Evolutionary conservation across 345 rosid genomes (phyloP).

Genomic region (Pistacia integerrima): DNA sequence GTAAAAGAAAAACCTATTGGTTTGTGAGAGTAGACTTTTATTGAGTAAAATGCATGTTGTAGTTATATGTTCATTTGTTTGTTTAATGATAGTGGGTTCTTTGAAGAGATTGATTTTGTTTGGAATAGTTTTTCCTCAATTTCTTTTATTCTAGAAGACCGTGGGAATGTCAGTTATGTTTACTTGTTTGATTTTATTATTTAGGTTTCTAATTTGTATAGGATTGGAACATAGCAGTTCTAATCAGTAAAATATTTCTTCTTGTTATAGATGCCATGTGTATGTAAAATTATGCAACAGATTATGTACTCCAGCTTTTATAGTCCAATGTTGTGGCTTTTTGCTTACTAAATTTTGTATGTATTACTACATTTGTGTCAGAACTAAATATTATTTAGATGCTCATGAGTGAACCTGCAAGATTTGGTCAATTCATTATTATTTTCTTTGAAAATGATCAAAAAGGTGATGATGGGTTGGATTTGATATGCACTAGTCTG

Average conservation of each 20-base stretch:
- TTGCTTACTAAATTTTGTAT: slow-evolving; percentile 1
- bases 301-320: background rate
- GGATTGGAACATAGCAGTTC: background rate
- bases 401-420: background rate
- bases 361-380: background rate
- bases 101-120: background rate
- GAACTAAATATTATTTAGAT: background rate
- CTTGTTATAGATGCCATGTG: background rate
- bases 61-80: slow-evolving; percentile 4
- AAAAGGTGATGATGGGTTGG: background rate
- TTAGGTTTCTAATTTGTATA: background rate
- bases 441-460: background rate
- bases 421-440: slow-evolving; percentile 5
- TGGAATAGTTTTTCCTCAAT: background rate
- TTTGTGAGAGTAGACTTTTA: background rate
- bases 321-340: background rate
- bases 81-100: background rate
- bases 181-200: background rate
- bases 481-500: background rate
- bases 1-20: background rate
- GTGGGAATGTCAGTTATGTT: background rate
- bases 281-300: background rate
- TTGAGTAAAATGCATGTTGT: background rate
- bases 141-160: background rate
- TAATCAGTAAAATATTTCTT: background rate